Evolutionary conservation across 768 basidiomycete species (phyloP).

Genomic region (Paxillus involutus): DNA sequence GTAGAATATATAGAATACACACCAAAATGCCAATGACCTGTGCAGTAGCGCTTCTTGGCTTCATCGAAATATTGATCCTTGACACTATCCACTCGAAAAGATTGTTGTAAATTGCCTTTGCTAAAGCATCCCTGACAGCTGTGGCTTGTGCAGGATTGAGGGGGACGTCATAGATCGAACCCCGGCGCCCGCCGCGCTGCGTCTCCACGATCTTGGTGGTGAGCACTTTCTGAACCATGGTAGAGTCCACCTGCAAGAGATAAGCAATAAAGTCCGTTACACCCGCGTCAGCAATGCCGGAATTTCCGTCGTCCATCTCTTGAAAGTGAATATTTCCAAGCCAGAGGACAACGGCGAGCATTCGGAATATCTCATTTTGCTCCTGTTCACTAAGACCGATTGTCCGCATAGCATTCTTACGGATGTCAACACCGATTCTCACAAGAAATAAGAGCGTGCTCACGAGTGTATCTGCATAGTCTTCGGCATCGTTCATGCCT

Average conservation of each 20-base stretch:
- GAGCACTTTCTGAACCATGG: constrained; percentile 82
- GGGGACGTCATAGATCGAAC: constrained; percentile 97
- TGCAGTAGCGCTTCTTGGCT: constrained; percentile 66
- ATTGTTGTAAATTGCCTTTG: constrained; percentile 98
- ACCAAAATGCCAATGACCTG: constrained; percentile 94
- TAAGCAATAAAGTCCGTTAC: constrained; percentile 97
- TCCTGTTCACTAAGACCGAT: constrained; percentile 87
- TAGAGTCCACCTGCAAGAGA: constrained; percentile 84
- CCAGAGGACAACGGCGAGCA: constrained; percentile 92
- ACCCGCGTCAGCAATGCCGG: constrained; percentile 72
- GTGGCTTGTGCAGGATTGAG: constrained; percentile 89
- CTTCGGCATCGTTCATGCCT: constrained; percentile 86
- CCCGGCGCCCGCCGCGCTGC: constrained; percentile 85
- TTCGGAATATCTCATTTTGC: constrained; percentile 90
- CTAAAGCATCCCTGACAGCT: constrained; percentile 86
- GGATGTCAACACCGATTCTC: constrained; percentile 3
- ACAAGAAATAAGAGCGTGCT: constrained; percentile 25
- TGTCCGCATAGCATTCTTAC: constrained; percentile 86
- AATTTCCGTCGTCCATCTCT: constrained; percentile 89
- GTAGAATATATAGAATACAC: constrained; percentile 18
- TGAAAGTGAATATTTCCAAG: constrained; percentile 92
- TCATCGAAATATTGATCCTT: constrained; percentile 95
- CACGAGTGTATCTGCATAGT: constrained; percentile 88
- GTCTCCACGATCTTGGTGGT: constrained; percentile 90
- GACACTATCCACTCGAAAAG: constrained; percentile 99